phyloP scores from a whole-genome alignment of 2,329 filamentous ascomycete genomes.

The Thelonectria rubi region DNA sequence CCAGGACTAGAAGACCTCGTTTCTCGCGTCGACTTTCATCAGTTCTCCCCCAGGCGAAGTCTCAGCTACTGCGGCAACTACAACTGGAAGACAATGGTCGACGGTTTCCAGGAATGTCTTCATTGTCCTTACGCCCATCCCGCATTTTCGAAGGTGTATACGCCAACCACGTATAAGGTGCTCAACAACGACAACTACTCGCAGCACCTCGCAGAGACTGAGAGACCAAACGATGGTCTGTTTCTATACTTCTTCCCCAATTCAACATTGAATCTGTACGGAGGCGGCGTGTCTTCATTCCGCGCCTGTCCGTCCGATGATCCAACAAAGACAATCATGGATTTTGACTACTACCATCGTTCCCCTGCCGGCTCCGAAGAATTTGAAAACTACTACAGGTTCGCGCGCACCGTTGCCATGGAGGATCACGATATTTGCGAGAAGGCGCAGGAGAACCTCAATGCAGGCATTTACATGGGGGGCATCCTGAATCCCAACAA shows the following conservation, averaged over 20 bases:
- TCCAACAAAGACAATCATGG: constrained; percentile 61
- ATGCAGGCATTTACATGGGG: constrained; percentile 62
- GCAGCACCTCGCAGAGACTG: constrained; percentile 63
- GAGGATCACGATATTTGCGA: constrained; percentile 68
- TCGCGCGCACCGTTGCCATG: constrained; percentile 63
- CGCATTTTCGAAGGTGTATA: constrained; percentile 63
- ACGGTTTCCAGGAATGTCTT: constrained; percentile 56
- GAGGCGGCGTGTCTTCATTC: constrained; percentile 66
- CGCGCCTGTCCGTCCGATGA: constrained; percentile 61
- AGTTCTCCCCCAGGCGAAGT: constrained; percentile 59
- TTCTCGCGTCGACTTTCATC: constrained; percentile 61
- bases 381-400: constrained; percentile 65
- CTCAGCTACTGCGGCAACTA: constrained; percentile 65
- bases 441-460: constrained; percentile 62
- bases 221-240: constrained; percentile 61
- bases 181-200: constrained; percentile 64
- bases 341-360: constrained; percentile 67
- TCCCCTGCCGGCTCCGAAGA: constrained; percentile 55
- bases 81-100: constrained; percentile 49
- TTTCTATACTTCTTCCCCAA: constrained; percentile 67
- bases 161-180: constrained; percentile 63
- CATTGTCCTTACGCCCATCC: constrained; percentile 68
- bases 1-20: constrained; percentile 59
- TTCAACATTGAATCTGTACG: constrained; percentile 65
- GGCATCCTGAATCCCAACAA: constrained; percentile 65